These are phyloP conservation scores for Talaromyces amestolkiae DNA, from an alignment of 2,329 filamentous ascomycete genomes.

Conservation along the genomic window DNA sequence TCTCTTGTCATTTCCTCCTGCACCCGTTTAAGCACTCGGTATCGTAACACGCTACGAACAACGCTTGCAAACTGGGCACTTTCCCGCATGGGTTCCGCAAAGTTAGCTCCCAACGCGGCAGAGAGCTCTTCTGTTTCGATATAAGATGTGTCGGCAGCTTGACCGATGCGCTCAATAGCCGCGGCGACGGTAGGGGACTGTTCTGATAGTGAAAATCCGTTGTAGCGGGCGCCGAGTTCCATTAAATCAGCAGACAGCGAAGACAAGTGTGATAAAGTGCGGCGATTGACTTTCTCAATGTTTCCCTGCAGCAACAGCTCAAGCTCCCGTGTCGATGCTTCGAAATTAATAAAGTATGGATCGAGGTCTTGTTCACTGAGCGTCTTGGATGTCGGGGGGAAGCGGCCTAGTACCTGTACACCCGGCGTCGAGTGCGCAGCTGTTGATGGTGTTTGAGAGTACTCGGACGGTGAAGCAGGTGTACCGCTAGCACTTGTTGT, in stretches of 20 bases:
- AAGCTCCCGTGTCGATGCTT: slow-evolving; percentile 85
- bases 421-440: slow-evolving; percentile 38
- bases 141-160: slow-evolving; percentile 93
- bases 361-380: slow-evolving; percentile 88
- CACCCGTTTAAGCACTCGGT: slow-evolving; percentile 87
- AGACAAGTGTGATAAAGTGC: slow-evolving; percentile 80
- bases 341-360: slow-evolving; percentile 92
- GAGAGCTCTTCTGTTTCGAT: slow-evolving; percentile 92
- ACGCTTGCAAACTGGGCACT: slow-evolving; percentile 96
- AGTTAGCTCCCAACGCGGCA: slow-evolving; percentile 81
- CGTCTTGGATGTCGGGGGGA: slow-evolving; percentile 73
- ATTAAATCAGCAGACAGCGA: slow-evolving; percentile 82
- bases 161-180: slow-evolving; percentile 90
- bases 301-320: slow-evolving; percentile 84
- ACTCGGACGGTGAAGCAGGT: slow-evolving; percentile 53
- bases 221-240: slow-evolving; percentile 92
- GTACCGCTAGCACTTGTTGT: slow-evolving; percentile 50
- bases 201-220: slow-evolving; percentile 93
- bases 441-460: slow-evolving; percentile 31
- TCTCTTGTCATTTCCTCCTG: slow-evolving; percentile 97
- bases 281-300: slow-evolving; percentile 94
- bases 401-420: slow-evolving; percentile 69
- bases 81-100: slow-evolving; percentile 96
- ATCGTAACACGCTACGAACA: slow-evolving; percentile 82
- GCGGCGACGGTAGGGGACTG: slow-evolving; percentile 82